Conservation (phyloP, 2,329 filamentous ascomycete genomes). For the Blastomyces percursus region DNA sequence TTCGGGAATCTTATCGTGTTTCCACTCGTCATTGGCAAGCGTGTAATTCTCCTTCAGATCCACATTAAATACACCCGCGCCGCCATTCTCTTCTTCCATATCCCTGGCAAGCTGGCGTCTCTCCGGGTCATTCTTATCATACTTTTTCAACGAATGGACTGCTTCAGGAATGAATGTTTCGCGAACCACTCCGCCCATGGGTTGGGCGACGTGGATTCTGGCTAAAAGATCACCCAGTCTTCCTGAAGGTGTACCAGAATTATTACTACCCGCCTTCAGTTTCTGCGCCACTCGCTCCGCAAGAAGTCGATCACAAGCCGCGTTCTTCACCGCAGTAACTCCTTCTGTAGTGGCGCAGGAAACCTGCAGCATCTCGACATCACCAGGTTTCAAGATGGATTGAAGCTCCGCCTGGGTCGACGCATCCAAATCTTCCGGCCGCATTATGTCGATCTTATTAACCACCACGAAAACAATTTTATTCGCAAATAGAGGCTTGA, state of each 20-base stretch:
- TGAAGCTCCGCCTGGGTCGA: conserved; percentile 70
- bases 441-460: conserved; percentile 94
- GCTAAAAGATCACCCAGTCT: conserved; percentile 83
- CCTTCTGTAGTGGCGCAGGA: conserved; percentile 94
- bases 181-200: conserved; percentile 65
- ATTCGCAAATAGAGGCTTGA: conserved; percentile 93
- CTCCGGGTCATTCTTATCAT: conserved; percentile 81
- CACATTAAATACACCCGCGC: conserved; percentile 90
- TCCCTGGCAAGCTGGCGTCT: conserved; percentile 70
- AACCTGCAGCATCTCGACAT: conserved; percentile 84
- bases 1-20: conserved; percentile 90
- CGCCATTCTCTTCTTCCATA: conserved; percentile 81
- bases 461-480: conserved; percentile 94
- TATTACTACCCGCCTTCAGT: conserved; percentile 77
- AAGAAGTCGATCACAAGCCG: conserved; percentile 82
- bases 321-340: conserved; percentile 89
- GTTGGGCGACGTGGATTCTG: conserved; percentile 93
- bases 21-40: conserved; percentile 84
- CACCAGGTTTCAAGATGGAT: conserved; percentile 68
- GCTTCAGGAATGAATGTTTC: conserved; percentile 85
- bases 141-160: conserved; percentile 70
- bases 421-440: conserved; percentile 73
- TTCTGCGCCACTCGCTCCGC: conserved; percentile 92
- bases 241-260: conserved; percentile 62
- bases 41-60: conserved; percentile 83